A percentile compares a stretch with the other conserved stretches of the same genome.
Conservation (phyloP, 306 rosid genomes). For the Trichosanthes cucumerina region DNA sequence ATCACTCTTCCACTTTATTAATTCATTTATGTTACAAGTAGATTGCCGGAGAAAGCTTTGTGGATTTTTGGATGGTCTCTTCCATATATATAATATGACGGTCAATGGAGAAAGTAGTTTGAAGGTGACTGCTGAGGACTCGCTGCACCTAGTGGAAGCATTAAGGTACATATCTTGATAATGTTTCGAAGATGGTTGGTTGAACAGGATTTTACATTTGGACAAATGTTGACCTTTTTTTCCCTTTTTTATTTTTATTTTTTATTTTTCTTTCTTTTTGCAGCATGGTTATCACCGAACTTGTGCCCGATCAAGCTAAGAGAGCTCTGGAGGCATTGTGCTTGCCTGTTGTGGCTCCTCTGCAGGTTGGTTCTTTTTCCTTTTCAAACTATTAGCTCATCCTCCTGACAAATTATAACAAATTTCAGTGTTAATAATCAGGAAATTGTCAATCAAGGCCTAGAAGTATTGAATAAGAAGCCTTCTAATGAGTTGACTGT, state of each 20-base stretch:
- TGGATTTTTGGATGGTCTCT: conserved; percentile 88
- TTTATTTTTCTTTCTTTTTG: no score
- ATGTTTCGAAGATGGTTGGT: neutral
- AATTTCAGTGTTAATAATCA: conserved; percentile 30
- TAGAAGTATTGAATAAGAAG: conserved; percentile 62
- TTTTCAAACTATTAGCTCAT: neutral
- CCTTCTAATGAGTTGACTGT: conserved; percentile 83
- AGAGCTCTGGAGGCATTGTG: conserved; percentile 89
- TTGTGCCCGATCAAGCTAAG: conserved; percentile 78
- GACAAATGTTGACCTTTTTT: neutral
- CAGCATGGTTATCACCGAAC: conserved; percentile 94
- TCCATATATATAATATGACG: conserved; percentile 75
- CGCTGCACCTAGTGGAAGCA: conserved; percentile 92
- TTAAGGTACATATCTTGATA: conserved; percentile 44
- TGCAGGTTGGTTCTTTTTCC: conserved; percentile 51
- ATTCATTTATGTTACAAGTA: conserved; percentile 14
- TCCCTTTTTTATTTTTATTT: no score
- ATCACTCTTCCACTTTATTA: neutral
- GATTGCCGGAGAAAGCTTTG: conserved; percentile 96
- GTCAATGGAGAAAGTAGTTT: conserved; percentile 80
- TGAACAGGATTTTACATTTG: neutral
- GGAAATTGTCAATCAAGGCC: conserved; percentile 85
- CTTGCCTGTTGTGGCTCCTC: conserved; percentile 81
- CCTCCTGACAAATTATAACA: conserved; percentile 15
- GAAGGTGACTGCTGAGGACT: conserved; percentile 92